phyloP scores from a whole-genome alignment of 2,329 filamentous ascomycete species.

The Botrytis hyacinthi region DNA sequence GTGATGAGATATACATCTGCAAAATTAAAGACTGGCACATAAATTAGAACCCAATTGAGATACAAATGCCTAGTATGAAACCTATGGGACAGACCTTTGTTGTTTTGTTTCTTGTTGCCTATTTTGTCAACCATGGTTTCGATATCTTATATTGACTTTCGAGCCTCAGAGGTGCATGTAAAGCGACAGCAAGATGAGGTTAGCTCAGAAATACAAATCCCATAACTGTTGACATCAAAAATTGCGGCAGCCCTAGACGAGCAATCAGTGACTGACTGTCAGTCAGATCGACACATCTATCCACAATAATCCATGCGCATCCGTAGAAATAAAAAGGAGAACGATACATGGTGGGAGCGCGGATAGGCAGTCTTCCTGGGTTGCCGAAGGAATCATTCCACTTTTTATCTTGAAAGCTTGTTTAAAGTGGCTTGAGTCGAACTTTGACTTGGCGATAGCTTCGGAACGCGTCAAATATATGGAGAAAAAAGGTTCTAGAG shows the following conservation, averaged over 20 bases:
- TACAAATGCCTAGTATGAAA: background rate
- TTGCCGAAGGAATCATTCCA: background rate
- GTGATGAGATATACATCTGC: background rate
- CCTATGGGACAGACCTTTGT: background rate
- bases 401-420: conserved; percentile 3
- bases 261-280: background rate
- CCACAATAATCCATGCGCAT: background rate
- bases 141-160: background rate
- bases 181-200: background rate
- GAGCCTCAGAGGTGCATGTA: background rate
- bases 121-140: background rate
- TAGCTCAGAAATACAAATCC: background rate
- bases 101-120: background rate
- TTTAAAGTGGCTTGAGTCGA: background rate
- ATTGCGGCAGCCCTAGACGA: conserved; percentile 1
- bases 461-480: conserved; percentile 12
- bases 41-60: background rate
- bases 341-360: background rate
- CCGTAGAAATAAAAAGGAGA: background rate
- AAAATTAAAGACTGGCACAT: background rate
- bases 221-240: background rate
- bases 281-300: conserved; percentile 5
- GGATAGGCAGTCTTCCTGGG: background rate
- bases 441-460: background rate
- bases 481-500: conserved; percentile 9